phyloP scores from a whole-genome alignment of 2,329 filamentous ascomycete genomes.

The Claviceps pusilla region DNA sequence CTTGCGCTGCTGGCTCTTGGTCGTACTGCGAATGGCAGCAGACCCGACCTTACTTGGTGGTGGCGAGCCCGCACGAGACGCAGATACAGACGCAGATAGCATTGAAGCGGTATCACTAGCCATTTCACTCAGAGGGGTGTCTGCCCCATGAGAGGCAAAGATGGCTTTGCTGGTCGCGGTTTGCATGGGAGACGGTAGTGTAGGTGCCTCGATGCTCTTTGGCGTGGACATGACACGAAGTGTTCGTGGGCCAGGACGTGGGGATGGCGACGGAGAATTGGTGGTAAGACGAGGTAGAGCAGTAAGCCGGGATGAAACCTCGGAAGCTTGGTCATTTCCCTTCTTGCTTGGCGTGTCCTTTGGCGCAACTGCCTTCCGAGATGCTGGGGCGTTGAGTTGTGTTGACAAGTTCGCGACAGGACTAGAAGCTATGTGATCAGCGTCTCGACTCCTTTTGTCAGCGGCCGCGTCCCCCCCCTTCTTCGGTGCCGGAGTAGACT shows the following conservation, averaged over 20 bases:
- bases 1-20: constrained; percentile 68
- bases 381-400: not conserved
- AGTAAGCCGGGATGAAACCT: constrained; percentile 30
- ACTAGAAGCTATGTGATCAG: not conserved
- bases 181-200: constrained; percentile 19
- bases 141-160: constrained; percentile 37
- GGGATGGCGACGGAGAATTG: constrained; percentile 32
- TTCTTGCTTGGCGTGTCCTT: constrained; percentile 1
- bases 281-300: constrained; percentile 31
- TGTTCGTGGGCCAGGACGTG: constrained; percentile 44
- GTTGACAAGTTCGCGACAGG: not conserved
- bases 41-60: constrained; percentile 50
- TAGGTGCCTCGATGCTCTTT: constrained; percentile 40
- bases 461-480: constrained; percentile 16
- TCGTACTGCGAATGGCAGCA: constrained; percentile 52
- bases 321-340: constrained; percentile 6
- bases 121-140: constrained; percentile 57
- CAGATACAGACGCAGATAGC: constrained; percentile 53
- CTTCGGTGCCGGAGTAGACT: constrained; percentile 19
- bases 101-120: constrained; percentile 66
- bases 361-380: not conserved
- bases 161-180: constrained; percentile 16
- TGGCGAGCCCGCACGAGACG: constrained; percentile 56
- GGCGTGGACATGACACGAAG: constrained; percentile 45
- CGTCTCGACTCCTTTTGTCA: constrained; percentile 10